Base-by-base conservation (phyloP, 352 stramenopile species). In the Saprolegnia parasitica region DNA sequence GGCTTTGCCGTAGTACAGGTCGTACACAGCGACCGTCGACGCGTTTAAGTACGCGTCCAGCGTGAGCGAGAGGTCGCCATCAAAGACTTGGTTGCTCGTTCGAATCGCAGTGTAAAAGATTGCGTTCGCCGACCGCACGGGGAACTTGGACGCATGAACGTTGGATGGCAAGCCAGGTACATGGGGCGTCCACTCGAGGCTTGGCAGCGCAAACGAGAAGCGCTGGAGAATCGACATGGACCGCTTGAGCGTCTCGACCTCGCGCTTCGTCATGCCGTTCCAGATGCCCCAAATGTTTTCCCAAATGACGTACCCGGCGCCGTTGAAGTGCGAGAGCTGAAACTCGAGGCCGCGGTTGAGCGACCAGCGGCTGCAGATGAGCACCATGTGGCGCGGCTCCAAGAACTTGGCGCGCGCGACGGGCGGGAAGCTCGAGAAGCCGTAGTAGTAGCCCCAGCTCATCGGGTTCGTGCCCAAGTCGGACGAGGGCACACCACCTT, bases 201-300 rank as follows among this genome's bases (percentile, higher is more conserved):
- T 88, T 1, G 73, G 75, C 18, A 78, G 82, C 5, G 82, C 76
- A 11, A 70, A 73, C 2, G 78, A 55, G 47, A 95, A 93, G 21
- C 78, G 58, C 29, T 83, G 83, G 52, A 93, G 62, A 60, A 92
- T 86, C 10, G 77, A 60, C 47, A 91, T 90, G 65, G 78, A 80
- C 1, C 83, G 77, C 75, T 83, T 88, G 42, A 74, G 62, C 5
- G 73, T 82, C 67, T 89, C 78, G 68, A 78, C 78, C 74, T 96
- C 86, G 10, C 84, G 83, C 52, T 77, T 71, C 0, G 86, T 93
- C 75, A 93, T 88, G 11, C 74, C 78, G 55, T 92, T 94, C 84
- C 82, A 95, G 35, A 93, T 93, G 18, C 88, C 85, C 88, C 88
- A 96, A 20, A 96, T 84, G 66, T 96, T 96, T 55, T 96, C 88